Evolutionary conservation across 2,329 filamentous ascomycete genomes (phyloP).

Genomic region (Pyrenophora tritici-repentis): DNA sequence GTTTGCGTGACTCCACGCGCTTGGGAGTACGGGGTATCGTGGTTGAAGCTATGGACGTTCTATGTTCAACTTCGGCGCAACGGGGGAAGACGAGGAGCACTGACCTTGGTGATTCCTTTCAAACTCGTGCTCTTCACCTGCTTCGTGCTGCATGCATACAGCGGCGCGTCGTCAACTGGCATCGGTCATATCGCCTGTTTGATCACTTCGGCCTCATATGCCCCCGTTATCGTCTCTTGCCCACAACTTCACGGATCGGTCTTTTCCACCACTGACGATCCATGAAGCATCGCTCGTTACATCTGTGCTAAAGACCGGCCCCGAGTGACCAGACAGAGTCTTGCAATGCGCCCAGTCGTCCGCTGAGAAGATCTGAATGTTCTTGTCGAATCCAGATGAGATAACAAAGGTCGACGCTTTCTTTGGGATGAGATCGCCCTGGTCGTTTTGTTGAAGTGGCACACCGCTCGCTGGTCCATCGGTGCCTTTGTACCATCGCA

Average conservation of each 20-base stretch:
- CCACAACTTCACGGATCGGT: conserved; percentile 96
- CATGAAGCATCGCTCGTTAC: conserved; percentile 83
- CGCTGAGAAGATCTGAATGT: conserved; percentile 92
- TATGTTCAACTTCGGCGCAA: conserved; percentile 16
- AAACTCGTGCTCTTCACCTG: conserved; percentile 8
- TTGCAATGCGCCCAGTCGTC: conserved; percentile 95
- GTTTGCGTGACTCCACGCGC: conserved; percentile 10
- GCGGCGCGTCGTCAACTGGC: not conserved
- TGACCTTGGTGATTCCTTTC: conserved; percentile 15
- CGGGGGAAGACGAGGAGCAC: conserved; percentile 14
- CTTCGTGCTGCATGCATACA: not conserved
- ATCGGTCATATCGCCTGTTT: conserved; percentile 1
- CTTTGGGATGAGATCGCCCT: conserved; percentile 70
- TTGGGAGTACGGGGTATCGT: conserved; percentile 24
- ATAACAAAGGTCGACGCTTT: conserved; percentile 92
- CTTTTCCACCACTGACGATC: conserved; percentile 94
- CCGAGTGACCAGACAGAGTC: conserved; percentile 85
- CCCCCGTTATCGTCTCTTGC: conserved; percentile 66
- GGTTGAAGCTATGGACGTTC: conserved; percentile 19
- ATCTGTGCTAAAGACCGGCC: conserved; percentile 89
- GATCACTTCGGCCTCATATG: conserved; percentile 28
- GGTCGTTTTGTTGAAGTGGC: conserved; percentile 65
- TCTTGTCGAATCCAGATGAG: conserved; percentile 88
- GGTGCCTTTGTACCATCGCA: conserved; percentile 89
- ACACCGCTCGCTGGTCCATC: conserved; percentile 72